Percentiles rank a stretch among this genome's conserved stretches.
These are phyloP conservation scores for Podospora sp. DNA, from an alignment of 495 filamentous ascomycete species.

Conservation along the genomic window DNA sequence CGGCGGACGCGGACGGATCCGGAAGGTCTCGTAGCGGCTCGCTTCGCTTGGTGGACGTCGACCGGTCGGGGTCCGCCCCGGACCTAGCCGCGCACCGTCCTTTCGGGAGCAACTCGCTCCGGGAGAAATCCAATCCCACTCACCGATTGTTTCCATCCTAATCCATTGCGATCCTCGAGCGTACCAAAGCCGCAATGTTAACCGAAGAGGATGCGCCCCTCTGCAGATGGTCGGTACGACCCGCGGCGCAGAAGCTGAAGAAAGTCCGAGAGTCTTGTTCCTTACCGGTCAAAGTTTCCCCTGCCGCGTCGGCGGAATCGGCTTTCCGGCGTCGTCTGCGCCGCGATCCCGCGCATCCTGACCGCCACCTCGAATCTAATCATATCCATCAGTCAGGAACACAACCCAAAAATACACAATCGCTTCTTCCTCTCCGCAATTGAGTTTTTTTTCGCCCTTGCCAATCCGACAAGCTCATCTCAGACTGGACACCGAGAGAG, in stretches of 20 bases:
- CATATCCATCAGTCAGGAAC: no score
- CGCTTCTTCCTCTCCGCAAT: not conserved
- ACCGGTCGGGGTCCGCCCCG: not conserved
- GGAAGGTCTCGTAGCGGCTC: not conserved
- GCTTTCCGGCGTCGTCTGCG: not conserved
- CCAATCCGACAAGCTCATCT: no score
- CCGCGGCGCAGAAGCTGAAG: not conserved
- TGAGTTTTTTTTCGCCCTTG: no score
- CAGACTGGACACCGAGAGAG: not conserved
- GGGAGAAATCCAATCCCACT: not conserved
- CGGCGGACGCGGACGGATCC: constrained; percentile 3
- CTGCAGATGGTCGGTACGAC: not conserved
- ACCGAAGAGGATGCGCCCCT: not conserved
- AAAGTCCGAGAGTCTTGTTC: not conserved
- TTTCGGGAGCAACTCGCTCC: not conserved
- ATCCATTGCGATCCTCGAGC: not conserved
- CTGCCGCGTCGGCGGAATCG: not conserved
- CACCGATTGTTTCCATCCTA: not conserved
- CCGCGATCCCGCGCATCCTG: not conserved
- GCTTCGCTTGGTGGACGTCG: not conserved
- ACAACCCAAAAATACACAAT: not conserved
- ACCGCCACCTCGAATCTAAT: not conserved
- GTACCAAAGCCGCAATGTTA: not conserved
- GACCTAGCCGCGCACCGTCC: constrained; percentile 1
- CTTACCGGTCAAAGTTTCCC: not conserved